Percentiles rank a stretch among this genome's conserved stretches.
phyloP scores from a whole-genome alignment of 1,139 yeast genomes.

The Zygosaccharomyces sapae region DNA sequence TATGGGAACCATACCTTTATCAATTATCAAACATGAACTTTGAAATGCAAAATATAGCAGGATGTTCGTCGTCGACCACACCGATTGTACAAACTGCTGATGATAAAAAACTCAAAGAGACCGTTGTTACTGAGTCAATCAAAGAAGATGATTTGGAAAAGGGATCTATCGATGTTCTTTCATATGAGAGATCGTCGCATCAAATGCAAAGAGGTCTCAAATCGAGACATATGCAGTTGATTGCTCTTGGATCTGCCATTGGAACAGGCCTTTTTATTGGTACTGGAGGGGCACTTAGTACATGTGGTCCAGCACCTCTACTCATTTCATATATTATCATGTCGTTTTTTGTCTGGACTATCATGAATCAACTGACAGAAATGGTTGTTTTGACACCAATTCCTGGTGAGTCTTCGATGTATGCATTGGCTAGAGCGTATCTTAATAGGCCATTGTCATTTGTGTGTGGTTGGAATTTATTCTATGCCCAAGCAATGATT shows the following conservation, averaged over 20 bases:
- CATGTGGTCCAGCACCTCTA: slow-evolving; percentile 68
- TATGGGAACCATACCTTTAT: no score
- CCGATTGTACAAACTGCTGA: no score
- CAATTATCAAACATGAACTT: no score
- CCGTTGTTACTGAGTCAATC: not conserved
- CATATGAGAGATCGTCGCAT: not conserved
- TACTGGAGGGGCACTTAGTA: slow-evolving; percentile 56
- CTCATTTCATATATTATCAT: slow-evolving; percentile 52
- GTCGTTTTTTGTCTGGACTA: slow-evolving; percentile 54
- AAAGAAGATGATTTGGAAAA: not conserved
- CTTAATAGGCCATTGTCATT: slow-evolving; percentile 70
- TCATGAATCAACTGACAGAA: slow-evolving; percentile 68
- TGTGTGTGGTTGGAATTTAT: slow-evolving; percentile 66
- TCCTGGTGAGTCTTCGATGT: slow-evolving; percentile 64
- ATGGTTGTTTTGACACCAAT: slow-evolving; percentile 63
- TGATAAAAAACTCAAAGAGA: no score
- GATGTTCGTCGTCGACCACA: no score
- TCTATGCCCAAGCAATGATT: slow-evolving; percentile 65
- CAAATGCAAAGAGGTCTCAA: slow-evolving; percentile 36
- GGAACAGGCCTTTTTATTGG: slow-evolving; percentile 67
- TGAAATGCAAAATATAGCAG: no score
- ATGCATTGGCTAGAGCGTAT: slow-evolving; percentile 53
- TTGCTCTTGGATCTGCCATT: slow-evolving; percentile 83
- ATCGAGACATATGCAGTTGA: slow-evolving; percentile 12
- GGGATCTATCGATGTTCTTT: not conserved